Base-by-base conservation (phyloP, 768 basidiomycete species). In the Aureoboletus auriporus region DNA sequence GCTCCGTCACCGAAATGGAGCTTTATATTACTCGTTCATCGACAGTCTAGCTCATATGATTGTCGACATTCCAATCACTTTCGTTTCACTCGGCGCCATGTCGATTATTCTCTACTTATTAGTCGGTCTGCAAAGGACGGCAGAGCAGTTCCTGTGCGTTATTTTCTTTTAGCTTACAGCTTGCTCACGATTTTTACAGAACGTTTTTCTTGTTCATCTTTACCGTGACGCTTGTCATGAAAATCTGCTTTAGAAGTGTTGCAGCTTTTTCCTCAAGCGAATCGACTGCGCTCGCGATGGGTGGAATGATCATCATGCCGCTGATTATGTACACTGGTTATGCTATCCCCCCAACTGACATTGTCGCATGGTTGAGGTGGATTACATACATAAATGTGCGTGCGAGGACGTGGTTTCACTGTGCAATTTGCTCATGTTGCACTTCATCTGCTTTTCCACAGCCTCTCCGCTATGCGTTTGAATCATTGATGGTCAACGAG, bases 401-500 rank as follows among this genome's bases (percentile, higher is more conserved):
- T 54, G 0, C 4, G 4, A 23, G 20, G 20, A 23, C 20, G 20
- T 23, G 20, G 20, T 4, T 23, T 23, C 20, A 23, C 20, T 23
- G 20, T 23, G 20, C 20, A 23, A 27, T 8, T 20, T 51, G 83
- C 82, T 75, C 0, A 40, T 6, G 8, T 12, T 31, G 16, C 9
- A 12, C 27, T 11, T 31, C 1, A 8, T 6, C 55, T 60, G n/a
- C n/a, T n/a, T 23, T 23, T 23, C 20, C 4, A 53, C 35, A 63
- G 60, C 91, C 76, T 71, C 2, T 92, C 82, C 60, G 84, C 78
- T 61, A 61, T 30, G 48, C 61, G 0, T 93, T 93, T 62, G 86
- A 91, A 51, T 73, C 77, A 0, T 64, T 93, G 35, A 73, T 94
- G 61, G 73, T 79, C 16, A 94, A 93, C 66, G 90, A 95, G 64